Evolutionary conservation across 2,329 filamentous ascomycete species (phyloP).

Genomic region (Emmonsiellopsis sp.): DNA sequence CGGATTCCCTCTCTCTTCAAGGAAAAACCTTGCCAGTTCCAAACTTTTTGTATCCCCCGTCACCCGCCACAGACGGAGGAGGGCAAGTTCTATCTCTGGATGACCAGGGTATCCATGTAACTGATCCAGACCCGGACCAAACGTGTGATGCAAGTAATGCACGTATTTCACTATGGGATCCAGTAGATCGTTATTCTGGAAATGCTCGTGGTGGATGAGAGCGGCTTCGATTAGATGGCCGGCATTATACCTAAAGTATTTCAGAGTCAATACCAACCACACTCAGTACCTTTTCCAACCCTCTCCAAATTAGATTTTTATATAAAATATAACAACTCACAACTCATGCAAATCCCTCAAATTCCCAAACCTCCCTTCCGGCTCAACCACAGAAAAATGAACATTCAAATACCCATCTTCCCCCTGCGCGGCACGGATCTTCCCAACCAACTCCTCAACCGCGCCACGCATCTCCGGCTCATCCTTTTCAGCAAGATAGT

Average conservation of each 20-base stretch:
- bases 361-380: conserved; percentile 47
- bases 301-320: not conserved
- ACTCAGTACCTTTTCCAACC: too few relatives aligned
- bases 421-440: conserved; percentile 49
- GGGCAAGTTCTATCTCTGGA: conserved; percentile 44
- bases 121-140: conserved; percentile 43
- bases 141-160: conserved; percentile 40
- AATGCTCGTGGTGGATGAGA: conserved; percentile 46
- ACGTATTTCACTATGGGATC: conserved; percentile 47
- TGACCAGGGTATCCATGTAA: conserved; percentile 53
- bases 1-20: conserved; percentile 48
- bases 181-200: conserved; percentile 43
- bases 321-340: conserved; percentile 20
- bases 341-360: conserved; percentile 54
- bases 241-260: conserved; percentile 44
- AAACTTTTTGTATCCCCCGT: conserved; percentile 32
- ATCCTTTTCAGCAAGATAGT: conserved; percentile 37
- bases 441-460: conserved; percentile 47
- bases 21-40: conserved; percentile 46
- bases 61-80: conserved; percentile 36
- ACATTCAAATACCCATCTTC: conserved; percentile 55
- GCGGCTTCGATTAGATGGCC: conserved; percentile 55
- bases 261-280: not conserved
- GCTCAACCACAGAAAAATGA: conserved; percentile 52
- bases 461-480: conserved; percentile 41